A percentile compares a stretch with the other conserved stretches of the same genome.
Conservation (phyloP, 805 yeast species). For the Spathaspora sp. region DNA sequence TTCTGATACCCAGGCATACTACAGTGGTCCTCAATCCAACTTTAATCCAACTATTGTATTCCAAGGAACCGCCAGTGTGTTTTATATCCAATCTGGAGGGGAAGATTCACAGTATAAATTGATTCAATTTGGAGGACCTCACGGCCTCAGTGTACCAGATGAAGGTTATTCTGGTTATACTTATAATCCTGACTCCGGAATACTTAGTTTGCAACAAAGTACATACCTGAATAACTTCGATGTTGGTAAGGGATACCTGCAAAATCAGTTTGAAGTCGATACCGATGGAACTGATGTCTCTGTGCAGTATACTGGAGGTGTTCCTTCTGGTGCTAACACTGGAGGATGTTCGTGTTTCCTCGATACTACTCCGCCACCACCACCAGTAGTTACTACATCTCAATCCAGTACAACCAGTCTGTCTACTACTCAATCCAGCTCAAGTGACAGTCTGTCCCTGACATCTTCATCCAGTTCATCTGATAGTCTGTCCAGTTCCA, state of each 20-base stretch:
- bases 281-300: not conserved
- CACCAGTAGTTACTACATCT: not conserved
- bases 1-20: not conserved
- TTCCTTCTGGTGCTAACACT: not conserved
- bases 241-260: constrained; percentile 5
- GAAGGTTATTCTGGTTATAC: not conserved
- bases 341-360: not conserved
- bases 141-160: not conserved
- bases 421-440: not conserved
- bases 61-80: not conserved
- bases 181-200: not conserved
- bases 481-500: not conserved
- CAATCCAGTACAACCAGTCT: not conserved
- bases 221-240: not conserved
- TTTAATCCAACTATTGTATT: not conserved
- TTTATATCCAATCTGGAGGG: not conserved
- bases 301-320: not conserved
- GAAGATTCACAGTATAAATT: not conserved
- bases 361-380: not conserved
- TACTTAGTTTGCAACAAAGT: constrained; percentile 1
- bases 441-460: not conserved
- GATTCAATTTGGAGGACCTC: not conserved
- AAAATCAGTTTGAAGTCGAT: not conserved
- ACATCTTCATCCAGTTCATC: not conserved
- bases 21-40: not conserved